Evolutionary conservation across 1,139 yeast genomes (phyloP).

Genomic region (Arxiozyma bovina): DNA sequence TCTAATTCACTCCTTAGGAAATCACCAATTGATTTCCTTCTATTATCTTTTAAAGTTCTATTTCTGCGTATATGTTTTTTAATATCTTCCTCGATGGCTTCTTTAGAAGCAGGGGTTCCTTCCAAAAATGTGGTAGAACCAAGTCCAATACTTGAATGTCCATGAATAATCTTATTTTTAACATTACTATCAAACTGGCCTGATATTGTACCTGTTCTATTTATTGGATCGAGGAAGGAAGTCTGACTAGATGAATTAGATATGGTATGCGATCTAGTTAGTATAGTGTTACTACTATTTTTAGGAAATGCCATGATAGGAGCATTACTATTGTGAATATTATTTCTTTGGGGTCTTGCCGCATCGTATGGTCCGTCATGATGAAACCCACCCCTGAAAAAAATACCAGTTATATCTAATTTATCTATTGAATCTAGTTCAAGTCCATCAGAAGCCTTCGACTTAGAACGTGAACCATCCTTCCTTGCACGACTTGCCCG

Average conservation of each 20-base stretch:
- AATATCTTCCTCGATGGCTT: slow-evolving; percentile 52
- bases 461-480: slow-evolving; percentile 40
- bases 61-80: slow-evolving; percentile 25
- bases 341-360: slow-evolving; percentile 86
- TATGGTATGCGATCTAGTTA: slow-evolving; percentile 35
- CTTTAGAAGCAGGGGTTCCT: slow-evolving; percentile 78
- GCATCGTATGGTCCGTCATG: slow-evolving; percentile 99
- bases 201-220: slow-evolving; percentile 5
- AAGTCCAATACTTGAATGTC: slow-evolving; percentile 73
- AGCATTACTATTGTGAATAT: slow-evolving; percentile 60
- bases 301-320: slow-evolving; percentile 93
- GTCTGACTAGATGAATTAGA: slow-evolving; percentile 35
- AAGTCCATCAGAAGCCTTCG: slow-evolving; percentile 17
- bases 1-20: slow-evolving; percentile 6
- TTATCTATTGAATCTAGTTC: slow-evolving; percentile 81
- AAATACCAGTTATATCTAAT: slow-evolving; percentile 82
- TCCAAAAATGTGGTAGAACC: slow-evolving; percentile 90
- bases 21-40: slow-evolving; percentile 8
- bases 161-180: slow-evolving; percentile 68
- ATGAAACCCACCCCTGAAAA: slow-evolving; percentile 82
- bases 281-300: slow-evolving; percentile 83
- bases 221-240: slow-evolving; percentile 8
- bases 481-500: slow-evolving; percentile 7
- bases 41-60: slow-evolving; percentile 5
- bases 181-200: slow-evolving; percentile 49